These are phyloP conservation scores for Russula dissimulans DNA, from an alignment of 768 basidiomycete species.

Conservation along the genomic window DNA sequence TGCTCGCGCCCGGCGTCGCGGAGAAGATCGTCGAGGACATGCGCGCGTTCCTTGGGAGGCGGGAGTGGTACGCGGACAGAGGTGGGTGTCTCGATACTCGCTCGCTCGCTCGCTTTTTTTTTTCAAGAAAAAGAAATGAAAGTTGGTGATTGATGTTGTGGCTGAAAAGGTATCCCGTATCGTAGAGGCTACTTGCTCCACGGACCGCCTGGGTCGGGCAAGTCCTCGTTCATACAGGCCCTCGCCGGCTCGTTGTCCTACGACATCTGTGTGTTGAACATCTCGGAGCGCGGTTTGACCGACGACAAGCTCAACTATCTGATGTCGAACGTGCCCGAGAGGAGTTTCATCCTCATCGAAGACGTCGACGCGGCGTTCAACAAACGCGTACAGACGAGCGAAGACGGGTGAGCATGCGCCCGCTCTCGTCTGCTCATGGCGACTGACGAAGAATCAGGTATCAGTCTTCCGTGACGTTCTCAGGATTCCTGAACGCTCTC, in stretches of 20 bases:
- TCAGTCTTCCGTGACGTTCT: constrained; percentile 94
- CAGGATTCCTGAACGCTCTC: constrained; percentile 91
- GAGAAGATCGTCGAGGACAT: constrained; percentile 78
- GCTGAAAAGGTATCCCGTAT: constrained; percentile 79
- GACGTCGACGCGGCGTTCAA: constrained; percentile 98
- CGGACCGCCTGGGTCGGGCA: constrained; percentile 96
- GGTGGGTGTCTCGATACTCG: constrained; percentile 43
- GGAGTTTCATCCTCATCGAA: constrained; percentile 91
- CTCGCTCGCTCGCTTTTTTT: no score
- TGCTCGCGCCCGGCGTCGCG: constrained; percentile 73
- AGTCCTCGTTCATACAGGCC: constrained; percentile 97
- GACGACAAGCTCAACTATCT: constrained; percentile 96
- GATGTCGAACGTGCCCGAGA: constrained; percentile 85
- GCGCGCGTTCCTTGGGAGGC: constrained; percentile 68
- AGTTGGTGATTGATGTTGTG: no score
- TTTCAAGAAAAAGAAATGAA: neutral
- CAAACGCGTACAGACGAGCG: constrained; percentile 79
- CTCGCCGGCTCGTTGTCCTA: constrained; percentile 87
- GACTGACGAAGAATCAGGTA: constrained; percentile 43
- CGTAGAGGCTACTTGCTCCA: constrained; percentile 90
- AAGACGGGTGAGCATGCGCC: constrained; percentile 67
- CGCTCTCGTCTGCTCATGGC: neutral
- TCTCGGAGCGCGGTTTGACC: constrained; percentile 90
- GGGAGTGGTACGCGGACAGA: constrained; percentile 94
- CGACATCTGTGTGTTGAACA: constrained; percentile 92